Conservation (phyloP, 2,329 filamentous ascomycete species). For the Fusarium sp. region DNA sequence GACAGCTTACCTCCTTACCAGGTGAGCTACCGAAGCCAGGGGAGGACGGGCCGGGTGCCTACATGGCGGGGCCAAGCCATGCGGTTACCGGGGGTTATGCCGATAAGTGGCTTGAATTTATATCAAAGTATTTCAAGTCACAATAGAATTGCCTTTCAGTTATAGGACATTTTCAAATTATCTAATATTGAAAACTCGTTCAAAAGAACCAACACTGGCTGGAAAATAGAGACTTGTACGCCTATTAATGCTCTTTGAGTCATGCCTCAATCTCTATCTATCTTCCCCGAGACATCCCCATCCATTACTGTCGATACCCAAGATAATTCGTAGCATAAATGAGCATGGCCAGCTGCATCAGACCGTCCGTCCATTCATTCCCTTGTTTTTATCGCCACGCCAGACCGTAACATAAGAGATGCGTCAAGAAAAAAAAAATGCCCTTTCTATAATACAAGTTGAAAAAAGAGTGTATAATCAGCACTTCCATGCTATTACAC, state of each 20-base stretch:
- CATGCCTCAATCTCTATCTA: slow-evolving; percentile 7
- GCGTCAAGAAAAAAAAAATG: slow-evolving; percentile 18
- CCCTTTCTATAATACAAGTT: slow-evolving; percentile 39
- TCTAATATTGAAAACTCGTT: too few species aligned
- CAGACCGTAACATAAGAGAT: slow-evolving; percentile 25
- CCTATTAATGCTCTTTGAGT: neutral
- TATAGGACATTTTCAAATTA: too few species aligned
- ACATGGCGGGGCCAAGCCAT: slow-evolving; percentile 34
- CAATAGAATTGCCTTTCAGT: too few species aligned
- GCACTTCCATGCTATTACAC: slow-evolving; percentile 12
- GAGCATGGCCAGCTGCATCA: slow-evolving; percentile 7
- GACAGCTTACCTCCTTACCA: slow-evolving; percentile 34
- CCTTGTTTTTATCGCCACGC: slow-evolving; percentile 30
- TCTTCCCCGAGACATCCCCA: slow-evolving; percentile 1
- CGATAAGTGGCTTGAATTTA: neutral
- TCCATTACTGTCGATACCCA: slow-evolving; percentile 20
- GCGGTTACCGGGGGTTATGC: slow-evolving; percentile 21
- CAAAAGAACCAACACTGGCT: too few species aligned
- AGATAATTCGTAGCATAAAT: slow-evolving; percentile 4
- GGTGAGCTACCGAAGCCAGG: slow-evolving; percentile 20
- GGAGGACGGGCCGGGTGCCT: slow-evolving; percentile 27
- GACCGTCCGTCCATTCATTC: slow-evolving; percentile 20
- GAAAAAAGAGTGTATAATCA: slow-evolving; percentile 13
- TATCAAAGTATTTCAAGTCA: too few species aligned
- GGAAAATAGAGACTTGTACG: neutral